A percentile compares a stretch with the other conserved stretches of the same genome.
Conservation (phyloP, 371 early-diverging fungal species). For the Entomophthora muscae region DNA sequence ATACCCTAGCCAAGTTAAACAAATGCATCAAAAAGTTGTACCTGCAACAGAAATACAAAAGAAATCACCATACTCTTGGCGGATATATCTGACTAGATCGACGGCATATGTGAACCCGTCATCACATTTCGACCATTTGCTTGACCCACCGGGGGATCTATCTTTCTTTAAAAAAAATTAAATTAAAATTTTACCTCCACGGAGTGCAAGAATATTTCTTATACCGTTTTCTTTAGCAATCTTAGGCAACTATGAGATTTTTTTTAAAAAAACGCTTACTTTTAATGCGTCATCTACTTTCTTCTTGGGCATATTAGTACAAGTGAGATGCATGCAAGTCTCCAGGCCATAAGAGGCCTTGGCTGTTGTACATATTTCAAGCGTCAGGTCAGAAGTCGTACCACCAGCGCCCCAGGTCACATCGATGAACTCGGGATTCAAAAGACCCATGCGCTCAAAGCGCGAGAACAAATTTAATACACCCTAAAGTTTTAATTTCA, state of each 20-base stretch:
- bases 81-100: slow-evolving; percentile 70
- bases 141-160: slow-evolving; percentile 66
- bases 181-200: slow-evolving; percentile 27
- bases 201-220: slow-evolving; percentile 77
- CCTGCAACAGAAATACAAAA: slow-evolving; percentile 83
- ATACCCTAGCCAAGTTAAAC: slow-evolving; percentile 16
- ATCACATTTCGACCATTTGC: slow-evolving; percentile 45
- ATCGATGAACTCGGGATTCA: slow-evolving; percentile 85
- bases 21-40: slow-evolving; percentile 4
- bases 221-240: slow-evolving; percentile 70
- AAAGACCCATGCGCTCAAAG: slow-evolving; percentile 71
- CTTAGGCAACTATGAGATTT: slow-evolving; percentile 12
- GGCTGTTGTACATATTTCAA: slow-evolving; percentile 62
- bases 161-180: background rate
- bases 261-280: slow-evolving; percentile 11
- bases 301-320: slow-evolving; percentile 75
- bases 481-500: slow-evolving; percentile 22
- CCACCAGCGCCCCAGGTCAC: slow-evolving; percentile 93
- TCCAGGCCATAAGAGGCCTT: slow-evolving; percentile 78
- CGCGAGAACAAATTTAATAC: slow-evolving; percentile 78
- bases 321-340: slow-evolving; percentile 83
- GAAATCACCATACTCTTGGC: slow-evolving; percentile 66
- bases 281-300: slow-evolving; percentile 58
- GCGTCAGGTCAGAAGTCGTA: slow-evolving; percentile 58
- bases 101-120: slow-evolving; percentile 62